Conservation (phyloP, 1,284 basidiomycete species). For the Phellopilus nigrolimitatus region DNA sequence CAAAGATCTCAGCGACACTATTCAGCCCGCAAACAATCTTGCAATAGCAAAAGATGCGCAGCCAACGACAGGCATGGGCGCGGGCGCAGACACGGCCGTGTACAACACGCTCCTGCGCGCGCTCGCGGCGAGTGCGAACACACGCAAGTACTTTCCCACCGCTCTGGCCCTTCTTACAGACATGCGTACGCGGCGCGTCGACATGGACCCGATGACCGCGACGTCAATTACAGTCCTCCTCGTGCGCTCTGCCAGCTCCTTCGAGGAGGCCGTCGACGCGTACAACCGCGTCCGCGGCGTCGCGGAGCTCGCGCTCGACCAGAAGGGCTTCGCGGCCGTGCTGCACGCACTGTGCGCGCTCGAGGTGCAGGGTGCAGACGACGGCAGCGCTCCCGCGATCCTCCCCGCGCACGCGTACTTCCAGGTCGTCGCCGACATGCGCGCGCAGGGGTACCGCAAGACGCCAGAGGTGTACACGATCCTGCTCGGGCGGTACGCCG, state of each 20-base stretch:
- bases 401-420: constrained; percentile 67
- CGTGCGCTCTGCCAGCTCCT: constrained; percentile 49
- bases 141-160: constrained; percentile 41
- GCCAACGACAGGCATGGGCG: too few species aligned
- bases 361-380: constrained; percentile 26
- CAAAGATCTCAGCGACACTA: constrained; percentile 6
- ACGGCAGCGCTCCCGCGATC: constrained; percentile 25
- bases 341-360: constrained; percentile 60
- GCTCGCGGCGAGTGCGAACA: constrained; percentile 40
- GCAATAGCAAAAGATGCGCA: not conserved
- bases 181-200: constrained; percentile 33
- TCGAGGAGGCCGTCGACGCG: constrained; percentile 55
- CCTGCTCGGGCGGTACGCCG: constrained; percentile 55
- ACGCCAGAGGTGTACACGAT: constrained; percentile 66
- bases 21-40: not conserved
- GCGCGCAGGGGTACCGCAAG: constrained; percentile 52
- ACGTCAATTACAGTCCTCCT: constrained; percentile 53
- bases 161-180: constrained; percentile 55
- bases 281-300: constrained; percentile 46
- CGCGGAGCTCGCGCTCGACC: constrained; percentile 43
- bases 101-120: constrained; percentile 56
- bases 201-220: constrained; percentile 36
- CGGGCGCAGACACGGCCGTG: constrained; percentile 38
- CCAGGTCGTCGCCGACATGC: constrained; percentile 83
- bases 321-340: constrained; percentile 54